These are phyloP conservation scores for Oenanthe sinensis DNA, from an alignment of 129 eudicot genomes.

Conservation along the genomic window DNA sequence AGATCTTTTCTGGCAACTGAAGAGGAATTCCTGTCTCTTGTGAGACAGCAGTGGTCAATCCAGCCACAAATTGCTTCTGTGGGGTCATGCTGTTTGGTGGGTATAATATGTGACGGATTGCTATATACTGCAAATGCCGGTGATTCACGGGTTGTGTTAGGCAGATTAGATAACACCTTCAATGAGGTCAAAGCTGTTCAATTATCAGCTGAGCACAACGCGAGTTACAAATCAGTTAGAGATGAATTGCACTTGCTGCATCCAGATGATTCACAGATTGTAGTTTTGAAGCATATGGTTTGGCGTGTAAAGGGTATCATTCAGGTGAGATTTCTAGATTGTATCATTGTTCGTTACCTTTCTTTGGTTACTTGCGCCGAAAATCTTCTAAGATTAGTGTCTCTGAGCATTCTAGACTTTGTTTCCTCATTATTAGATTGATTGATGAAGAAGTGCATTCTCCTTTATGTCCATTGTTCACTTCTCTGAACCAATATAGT, in stretches of 20 bases:
- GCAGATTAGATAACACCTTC: slow-evolving; percentile 43
- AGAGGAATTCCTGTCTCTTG: slow-evolving; percentile 63
- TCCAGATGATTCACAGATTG: slow-evolving; percentile 73
- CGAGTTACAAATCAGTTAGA: slow-evolving; percentile 51
- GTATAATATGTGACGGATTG: slow-evolving; percentile 59
- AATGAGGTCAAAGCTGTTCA: slow-evolving; percentile 62
- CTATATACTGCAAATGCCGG: slow-evolving; percentile 79
- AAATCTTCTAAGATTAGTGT: neutral
- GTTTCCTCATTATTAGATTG: neutral
- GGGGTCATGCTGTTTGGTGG: slow-evolving; percentile 88
- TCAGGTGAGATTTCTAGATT: slow-evolving; percentile 43
- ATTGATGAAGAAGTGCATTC: neutral
- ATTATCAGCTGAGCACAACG: slow-evolving; percentile 81
- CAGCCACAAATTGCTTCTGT: slow-evolving; percentile 82
- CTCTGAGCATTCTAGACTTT: neutral
- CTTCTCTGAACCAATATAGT: too few species aligned
- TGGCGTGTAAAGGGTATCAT: slow-evolving; percentile 98
- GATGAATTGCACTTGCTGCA: slow-evolving; percentile 58
- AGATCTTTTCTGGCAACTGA: slow-evolving; percentile 87
- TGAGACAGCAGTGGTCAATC: slow-evolving; percentile 56
- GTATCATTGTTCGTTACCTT: neutral
- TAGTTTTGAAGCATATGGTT: slow-evolving; percentile 71
- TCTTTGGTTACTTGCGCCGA: neutral
- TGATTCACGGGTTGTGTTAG: slow-evolving; percentile 85
- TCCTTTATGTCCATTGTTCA: neutral